Base-by-base conservation (phyloP, 1,284 basidiomycete genomes). In the Earliella scabrosa region DNA sequence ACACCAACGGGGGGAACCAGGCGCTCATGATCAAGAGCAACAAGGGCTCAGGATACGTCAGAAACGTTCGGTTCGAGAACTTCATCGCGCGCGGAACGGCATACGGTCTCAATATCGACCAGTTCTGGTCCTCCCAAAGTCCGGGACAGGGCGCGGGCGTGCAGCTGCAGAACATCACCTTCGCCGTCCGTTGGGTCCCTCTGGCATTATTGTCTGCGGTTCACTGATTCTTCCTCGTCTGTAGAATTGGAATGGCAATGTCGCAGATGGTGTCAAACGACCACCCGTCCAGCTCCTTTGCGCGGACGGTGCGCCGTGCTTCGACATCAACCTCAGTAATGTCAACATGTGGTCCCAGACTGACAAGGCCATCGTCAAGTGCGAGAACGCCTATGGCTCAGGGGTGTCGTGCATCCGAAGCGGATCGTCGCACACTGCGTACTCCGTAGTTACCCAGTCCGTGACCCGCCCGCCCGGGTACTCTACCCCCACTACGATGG, bases 11-110 rank as follows among this genome's bases (percentile, higher is more conserved):
- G 32, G 73, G 72, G 0, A 73, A 73, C 65, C 70, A 72, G 57
- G 68, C 69, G 3, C 67, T 74, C 59, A 74, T 75, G 73, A 69
- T 75, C 64, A 75, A 75, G 63, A 68, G 66, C 31, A 71, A 73
- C 58, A 63, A 67, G 10, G 73, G 73, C 16, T 65, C 65, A 13
- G 73, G 73, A 8, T 69, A 63, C 47, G 70, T 75, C 47, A 57
- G 56, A 39, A 73, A 74, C 56, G 71, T 74, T 21, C 56, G 68
- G 9, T 68, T 75, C 59, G 58, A 73, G 52, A 66, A 70, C 60
- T 75, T 75, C 64, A 64, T 71, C 47, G 57, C 67, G 2, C 63
- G 66, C 4, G 69, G 67, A 2, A 70, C 69, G 20, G 73, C 73
- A 18, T 74, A 73, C 52, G 72, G 69, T 4, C 60, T 72, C 38